Evolutionary conservation across 345 rosid genomes (phyloP).

Genomic region (Linum trigynum): DNA sequence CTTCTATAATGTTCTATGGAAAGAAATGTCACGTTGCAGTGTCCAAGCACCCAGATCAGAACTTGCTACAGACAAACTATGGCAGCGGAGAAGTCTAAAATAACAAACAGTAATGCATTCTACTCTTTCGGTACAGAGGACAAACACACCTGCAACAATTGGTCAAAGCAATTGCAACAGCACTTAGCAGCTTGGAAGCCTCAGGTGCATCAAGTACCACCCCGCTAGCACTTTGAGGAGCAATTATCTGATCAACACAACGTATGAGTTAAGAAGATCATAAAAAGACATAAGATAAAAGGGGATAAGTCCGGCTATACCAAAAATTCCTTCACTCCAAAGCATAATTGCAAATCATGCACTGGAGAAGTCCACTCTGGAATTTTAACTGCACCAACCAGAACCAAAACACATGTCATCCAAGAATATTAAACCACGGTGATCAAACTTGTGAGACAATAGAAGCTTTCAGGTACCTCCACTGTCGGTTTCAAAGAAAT

Average conservation of each 20-base stretch:
- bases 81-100: neutral
- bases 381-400: constrained; percentile 47
- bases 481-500: constrained; percentile 44
- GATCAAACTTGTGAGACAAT: constrained; percentile 6
- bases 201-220: constrained; percentile 90
- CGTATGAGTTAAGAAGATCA: constrained; percentile 9
- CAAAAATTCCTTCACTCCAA: constrained; percentile 91
- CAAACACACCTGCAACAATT: constrained; percentile 72
- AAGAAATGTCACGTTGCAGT: neutral
- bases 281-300: constrained; percentile 3
- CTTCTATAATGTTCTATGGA: neutral
- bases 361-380: constrained; percentile 45
- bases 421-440: neutral
- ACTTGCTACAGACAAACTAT: neutral
- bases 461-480: constrained; percentile 33
- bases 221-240: constrained; percentile 96
- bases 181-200: constrained; percentile 88
- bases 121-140: constrained; percentile 8
- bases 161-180: constrained; percentile 84
- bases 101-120: constrained; percentile 5
- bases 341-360: constrained; percentile 90
- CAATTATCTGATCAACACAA: constrained; percentile 53
- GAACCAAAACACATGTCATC: constrained; percentile 20
- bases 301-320: constrained; percentile 29
- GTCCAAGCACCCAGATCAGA: neutral